Conservation (phyloP, 495 filamentous ascomycete species). For the Neurospora intermedia region DNA sequence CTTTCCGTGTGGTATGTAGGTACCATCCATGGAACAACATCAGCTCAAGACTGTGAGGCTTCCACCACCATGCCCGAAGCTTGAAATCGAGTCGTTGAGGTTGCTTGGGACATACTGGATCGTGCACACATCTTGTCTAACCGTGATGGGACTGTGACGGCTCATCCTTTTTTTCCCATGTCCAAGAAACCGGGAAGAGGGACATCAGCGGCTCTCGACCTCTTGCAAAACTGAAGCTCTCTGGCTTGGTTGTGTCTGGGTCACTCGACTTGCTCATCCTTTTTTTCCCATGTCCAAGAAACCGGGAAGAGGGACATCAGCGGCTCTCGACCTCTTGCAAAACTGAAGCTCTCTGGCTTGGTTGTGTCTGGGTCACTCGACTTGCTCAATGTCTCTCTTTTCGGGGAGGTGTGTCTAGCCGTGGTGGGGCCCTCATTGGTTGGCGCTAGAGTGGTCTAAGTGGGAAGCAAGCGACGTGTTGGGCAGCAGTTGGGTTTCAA, state of each 20-base stretch:
- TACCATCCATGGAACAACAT: too few relatives aligned
- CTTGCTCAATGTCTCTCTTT: neutral
- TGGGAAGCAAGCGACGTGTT: neutral
- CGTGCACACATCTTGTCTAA: neutral
- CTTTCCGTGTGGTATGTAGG: neutral
- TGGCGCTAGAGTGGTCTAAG: neutral
- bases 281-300: neutral
- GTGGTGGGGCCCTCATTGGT: neutral
- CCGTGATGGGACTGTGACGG: neutral
- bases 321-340: too few relatives aligned
- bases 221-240: too few relatives aligned
- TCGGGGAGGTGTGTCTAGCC: neutral
- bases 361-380: neutral
- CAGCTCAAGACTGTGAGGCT: neutral
- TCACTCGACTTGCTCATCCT: too few relatives aligned
- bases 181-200: neutral
- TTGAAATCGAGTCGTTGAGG: neutral
- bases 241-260: too few relatives aligned
- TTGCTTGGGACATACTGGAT: neutral
- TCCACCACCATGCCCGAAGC: neutral
- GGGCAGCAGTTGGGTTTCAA: neutral
- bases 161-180: neutral
- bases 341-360: neutral
- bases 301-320: neutral
- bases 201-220: neutral